Evolutionary conservation across 2,329 filamentous ascomycete species (phyloP).

Genomic region (Cyanodermella asteris): DNA sequence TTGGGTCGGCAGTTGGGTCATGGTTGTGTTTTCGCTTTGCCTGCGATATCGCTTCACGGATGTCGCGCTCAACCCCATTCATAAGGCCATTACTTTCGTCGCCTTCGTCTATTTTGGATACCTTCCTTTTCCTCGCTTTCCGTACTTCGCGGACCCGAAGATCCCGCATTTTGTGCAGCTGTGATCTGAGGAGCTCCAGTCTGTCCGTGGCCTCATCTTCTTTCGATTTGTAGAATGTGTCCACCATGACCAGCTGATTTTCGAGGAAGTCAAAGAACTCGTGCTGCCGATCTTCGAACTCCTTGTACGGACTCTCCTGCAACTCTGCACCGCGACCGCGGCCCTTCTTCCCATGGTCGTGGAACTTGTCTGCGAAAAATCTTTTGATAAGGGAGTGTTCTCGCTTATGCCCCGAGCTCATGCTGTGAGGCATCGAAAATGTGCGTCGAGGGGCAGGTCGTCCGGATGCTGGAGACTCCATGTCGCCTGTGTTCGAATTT

Average conservation of each 20-base stretch:
- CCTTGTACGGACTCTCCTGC: slow-evolving; percentile 35
- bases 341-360: too few species aligned
- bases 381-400: too few species aligned
- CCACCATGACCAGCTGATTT: slow-evolving; percentile 70
- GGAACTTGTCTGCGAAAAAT: too few species aligned
- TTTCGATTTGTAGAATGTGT: slow-evolving; percentile 70
- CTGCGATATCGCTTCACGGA: too few species aligned
- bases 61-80: too few species aligned
- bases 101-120: slow-evolving; percentile 15
- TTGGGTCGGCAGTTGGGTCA: too few species aligned
- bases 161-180: slow-evolving; percentile 84
- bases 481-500: too few species aligned
- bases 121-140: slow-evolving; percentile 21
- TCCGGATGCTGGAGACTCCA: too few species aligned
- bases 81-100: slow-evolving; percentile 7
- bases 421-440: too few species aligned
- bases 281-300: slow-evolving; percentile 51
- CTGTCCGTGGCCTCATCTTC: slow-evolving; percentile 65
- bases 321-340: too few species aligned
- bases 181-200: slow-evolving; percentile 49
- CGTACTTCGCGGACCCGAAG: slow-evolving; percentile 52
- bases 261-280: slow-evolving; percentile 80
- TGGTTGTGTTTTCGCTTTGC: slow-evolving; percentile 3
- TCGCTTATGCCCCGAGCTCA: too few species aligned
- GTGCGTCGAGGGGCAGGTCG: too few species aligned